These are phyloP conservation scores for Cladosporium sp. DNA, from an alignment of 2,329 filamentous ascomycete genomes.

Conservation along the genomic window DNA sequence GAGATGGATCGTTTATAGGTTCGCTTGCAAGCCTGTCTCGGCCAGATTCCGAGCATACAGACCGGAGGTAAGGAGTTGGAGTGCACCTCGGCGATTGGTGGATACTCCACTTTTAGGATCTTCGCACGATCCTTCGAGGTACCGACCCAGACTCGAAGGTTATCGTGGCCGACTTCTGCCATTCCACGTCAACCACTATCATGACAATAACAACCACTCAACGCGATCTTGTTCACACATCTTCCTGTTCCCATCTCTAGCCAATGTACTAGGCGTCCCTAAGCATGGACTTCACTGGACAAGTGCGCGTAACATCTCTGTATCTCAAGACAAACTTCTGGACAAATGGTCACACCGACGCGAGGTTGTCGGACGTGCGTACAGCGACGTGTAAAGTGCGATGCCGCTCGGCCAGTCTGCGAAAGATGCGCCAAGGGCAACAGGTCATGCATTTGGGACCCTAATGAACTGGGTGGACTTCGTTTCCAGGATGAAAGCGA, in stretches of 20 bases:
- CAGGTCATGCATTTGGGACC: conserved; percentile 26
- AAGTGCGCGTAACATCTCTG: not conserved
- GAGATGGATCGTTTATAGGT: not conserved
- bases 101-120: not conserved
- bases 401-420: conserved; percentile 20
- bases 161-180: not conserved
- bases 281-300: not conserved
- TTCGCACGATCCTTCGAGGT: not conserved
- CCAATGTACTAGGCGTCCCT: not conserved
- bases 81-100: no score
- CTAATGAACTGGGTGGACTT: conserved; percentile 21
- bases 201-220: not conserved
- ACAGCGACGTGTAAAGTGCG: conserved; percentile 25
- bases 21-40: not conserved
- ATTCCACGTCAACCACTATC: not conserved
- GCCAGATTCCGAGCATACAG: not conserved
- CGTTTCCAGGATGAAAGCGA: conserved; percentile 29
- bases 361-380: conserved; percentile 19
- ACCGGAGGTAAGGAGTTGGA: not conserved
- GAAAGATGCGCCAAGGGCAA: conserved; percentile 26
- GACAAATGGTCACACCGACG: not conserved
- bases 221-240: not conserved
- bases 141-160: not conserved
- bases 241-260: not conserved
- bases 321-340: not conserved